Evolutionary conservation across 1,284 basidiomycete species (phyloP).

Genomic region (Coriolopsis trogii): DNA sequence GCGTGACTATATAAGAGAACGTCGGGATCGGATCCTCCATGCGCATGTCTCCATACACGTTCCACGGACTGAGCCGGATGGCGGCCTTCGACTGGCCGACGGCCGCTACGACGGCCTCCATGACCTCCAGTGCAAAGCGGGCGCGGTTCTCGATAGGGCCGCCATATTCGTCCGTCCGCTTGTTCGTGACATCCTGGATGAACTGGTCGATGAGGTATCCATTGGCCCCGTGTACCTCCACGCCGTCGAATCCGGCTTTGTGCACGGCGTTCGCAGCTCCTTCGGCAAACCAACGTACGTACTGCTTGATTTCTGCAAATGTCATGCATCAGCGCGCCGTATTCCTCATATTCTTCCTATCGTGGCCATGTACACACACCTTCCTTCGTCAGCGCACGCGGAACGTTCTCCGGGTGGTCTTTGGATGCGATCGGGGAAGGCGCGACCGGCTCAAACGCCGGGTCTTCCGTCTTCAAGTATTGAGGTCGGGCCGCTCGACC

Average conservation of each 20-base stretch:
- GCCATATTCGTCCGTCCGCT: conserved; percentile 61
- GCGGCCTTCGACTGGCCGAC: conserved; percentile 45
- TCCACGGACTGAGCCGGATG: conserved; percentile 36
- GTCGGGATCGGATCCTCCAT: conserved; percentile 50
- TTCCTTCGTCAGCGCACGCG: conserved; percentile 23
- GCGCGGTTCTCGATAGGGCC: conserved; percentile 56
- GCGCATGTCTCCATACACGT: conserved; percentile 12
- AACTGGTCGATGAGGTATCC: conserved; percentile 48
- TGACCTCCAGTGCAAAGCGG: conserved; percentile 50
- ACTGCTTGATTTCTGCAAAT: conserved; percentile 44
- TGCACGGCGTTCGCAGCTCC: conserved; percentile 46
- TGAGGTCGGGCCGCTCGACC: conserved; percentile 40
- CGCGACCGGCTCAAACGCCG: conserved; percentile 31
- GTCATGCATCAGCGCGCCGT: background rate
- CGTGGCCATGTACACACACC: background rate
- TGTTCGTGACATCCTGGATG: conserved; percentile 47
- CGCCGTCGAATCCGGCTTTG: conserved; percentile 50
- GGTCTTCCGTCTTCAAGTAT: conserved; percentile 28
- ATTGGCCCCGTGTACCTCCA: conserved; percentile 35
- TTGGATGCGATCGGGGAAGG: conserved; percentile 39
- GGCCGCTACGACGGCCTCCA: conserved; percentile 44
- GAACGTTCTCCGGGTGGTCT: conserved; percentile 6
- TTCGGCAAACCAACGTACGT: conserved; percentile 36
- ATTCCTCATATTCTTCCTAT: background rate
- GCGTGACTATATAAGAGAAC: conserved; percentile 40